phyloP scores from a whole-genome alignment of 1,139 yeast genomes.

The Candida dubliniensis region DNA sequence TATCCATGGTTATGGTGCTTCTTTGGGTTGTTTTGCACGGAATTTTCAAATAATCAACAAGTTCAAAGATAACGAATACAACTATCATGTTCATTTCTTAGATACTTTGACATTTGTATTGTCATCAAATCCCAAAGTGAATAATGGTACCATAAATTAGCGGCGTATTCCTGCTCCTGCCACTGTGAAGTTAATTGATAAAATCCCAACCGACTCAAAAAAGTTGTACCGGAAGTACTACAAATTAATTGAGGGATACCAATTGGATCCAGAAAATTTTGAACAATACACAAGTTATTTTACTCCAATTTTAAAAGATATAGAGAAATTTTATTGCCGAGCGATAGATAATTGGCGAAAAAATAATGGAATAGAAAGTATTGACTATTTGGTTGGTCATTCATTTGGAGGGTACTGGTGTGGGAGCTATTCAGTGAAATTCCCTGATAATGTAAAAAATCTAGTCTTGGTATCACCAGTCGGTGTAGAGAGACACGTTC shows the following conservation, averaged over 20 bases:
- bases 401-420: conserved; percentile 52
- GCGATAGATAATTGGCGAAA: conserved; percentile 44
- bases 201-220: conserved; percentile 28
- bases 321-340: conserved; percentile 37
- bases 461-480: conserved; percentile 84
- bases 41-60: conserved; percentile 56
- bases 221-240: conserved; percentile 43
- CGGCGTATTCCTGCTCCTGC: conserved; percentile 30
- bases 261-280: conserved; percentile 29
- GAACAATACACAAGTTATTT: conserved; percentile 36
- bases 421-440: conserved; percentile 37
- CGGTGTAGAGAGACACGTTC: conserved; percentile 77
- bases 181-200: conserved; percentile 30
- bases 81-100: conserved; percentile 63
- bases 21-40: conserved; percentile 80
- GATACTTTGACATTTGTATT: conserved; percentile 88
- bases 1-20: conserved; percentile 91
- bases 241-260: conserved; percentile 38
- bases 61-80: conserved; percentile 34
- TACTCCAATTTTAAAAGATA: conserved; percentile 39
- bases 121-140: conserved; percentile 61
- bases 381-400: conserved; percentile 47
- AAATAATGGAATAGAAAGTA: conserved; percentile 28
- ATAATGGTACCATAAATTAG: conserved; percentile 16
- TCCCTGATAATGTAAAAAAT: conserved; percentile 61